These are phyloP conservation scores for Fusarium incarnatum DNA, from an alignment of 2,329 filamentous ascomycete species.

Conservation along the genomic window DNA sequence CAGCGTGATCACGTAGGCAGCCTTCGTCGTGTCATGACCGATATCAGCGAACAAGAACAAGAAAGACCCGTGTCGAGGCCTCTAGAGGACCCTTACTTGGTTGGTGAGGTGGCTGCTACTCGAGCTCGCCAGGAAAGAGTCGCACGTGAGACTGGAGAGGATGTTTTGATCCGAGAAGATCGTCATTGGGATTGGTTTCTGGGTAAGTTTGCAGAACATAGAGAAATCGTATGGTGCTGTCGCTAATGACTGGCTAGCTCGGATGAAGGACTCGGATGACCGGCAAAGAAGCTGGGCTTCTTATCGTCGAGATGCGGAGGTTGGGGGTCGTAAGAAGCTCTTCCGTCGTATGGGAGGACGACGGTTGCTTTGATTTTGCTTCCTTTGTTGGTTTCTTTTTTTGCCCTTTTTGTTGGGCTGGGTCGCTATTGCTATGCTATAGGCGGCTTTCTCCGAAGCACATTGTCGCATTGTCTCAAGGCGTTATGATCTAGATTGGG, in stretches of 20 bases:
- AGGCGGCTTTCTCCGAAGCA: slow-evolving; percentile 38
- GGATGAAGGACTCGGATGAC: slow-evolving; percentile 63
- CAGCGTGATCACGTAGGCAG: slow-evolving; percentile 52
- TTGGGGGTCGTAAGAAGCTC: slow-evolving; percentile 52
- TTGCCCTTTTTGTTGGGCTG: slow-evolving; percentile 28
- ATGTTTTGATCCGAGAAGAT: slow-evolving; percentile 67
- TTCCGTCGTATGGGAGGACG: slow-evolving; percentile 56
- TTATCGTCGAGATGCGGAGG: slow-evolving; percentile 53
- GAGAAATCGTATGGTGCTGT: background rate
- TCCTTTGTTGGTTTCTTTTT: slow-evolving; percentile 1
- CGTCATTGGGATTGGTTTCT: slow-evolving; percentile 71
- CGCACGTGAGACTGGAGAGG: slow-evolving; percentile 65
- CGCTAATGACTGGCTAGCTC: slow-evolving; percentile 53
- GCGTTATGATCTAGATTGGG: slow-evolving; percentile 45
- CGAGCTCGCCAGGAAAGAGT: slow-evolving; percentile 68
- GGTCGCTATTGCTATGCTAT: slow-evolving; percentile 36
- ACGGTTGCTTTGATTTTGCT: slow-evolving; percentile 40
- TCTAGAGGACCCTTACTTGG: slow-evolving; percentile 74
- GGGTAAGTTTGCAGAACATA: slow-evolving; percentile 55
- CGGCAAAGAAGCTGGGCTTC: slow-evolving; percentile 62
- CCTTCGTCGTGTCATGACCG: slow-evolving; percentile 40
- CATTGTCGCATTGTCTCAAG: slow-evolving; percentile 45
- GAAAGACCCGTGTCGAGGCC: slow-evolving; percentile 55
- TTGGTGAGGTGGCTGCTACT: slow-evolving; percentile 73
- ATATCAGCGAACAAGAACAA: slow-evolving; percentile 32